phyloP scores from a whole-genome alignment of 768 basidiomycete genomes.

The Russula sp. region DNA sequence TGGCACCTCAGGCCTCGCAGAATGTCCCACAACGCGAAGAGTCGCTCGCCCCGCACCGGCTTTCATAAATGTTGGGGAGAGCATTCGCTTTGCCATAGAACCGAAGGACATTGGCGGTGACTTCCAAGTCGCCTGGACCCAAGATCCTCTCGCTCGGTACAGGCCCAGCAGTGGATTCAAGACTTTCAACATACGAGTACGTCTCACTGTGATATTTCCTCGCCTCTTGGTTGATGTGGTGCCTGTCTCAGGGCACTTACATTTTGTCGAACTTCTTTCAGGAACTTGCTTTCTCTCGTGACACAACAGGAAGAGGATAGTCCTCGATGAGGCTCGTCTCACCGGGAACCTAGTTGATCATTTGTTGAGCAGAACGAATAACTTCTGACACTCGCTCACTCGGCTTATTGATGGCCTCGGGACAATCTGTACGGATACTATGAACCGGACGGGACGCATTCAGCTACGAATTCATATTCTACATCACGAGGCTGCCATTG shows the following conservation, averaged over 20 bases:
- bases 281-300: constrained; percentile 93
- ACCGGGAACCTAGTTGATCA: constrained; percentile 98
- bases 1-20: constrained; percentile 66
- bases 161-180: constrained; percentile 96
- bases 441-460: constrained; percentile 87
- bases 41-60: constrained; percentile 70
- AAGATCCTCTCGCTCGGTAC: constrained; percentile 96
- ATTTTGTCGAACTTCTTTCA: constrained; percentile 99
- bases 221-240: constrained; percentile 10
- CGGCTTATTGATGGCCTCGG: constrained; percentile 96
- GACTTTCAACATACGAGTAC: constrained; percentile 88
- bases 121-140: constrained; percentile 95
- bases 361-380: constrained; percentile 92
- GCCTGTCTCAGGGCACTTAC: constrained; percentile 75
- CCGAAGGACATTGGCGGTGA: constrained; percentile 98
- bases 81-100: constrained; percentile 90
- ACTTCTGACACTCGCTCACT: constrained; percentile 98
- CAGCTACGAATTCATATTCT: constrained; percentile 95
- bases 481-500: constrained; percentile 82
- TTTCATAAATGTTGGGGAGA: constrained; percentile 98
- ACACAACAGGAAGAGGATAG: constrained; percentile 92
- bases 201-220: constrained; percentile 25
- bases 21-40: constrained; percentile 91
- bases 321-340: constrained; percentile 96
- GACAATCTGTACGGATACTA: constrained; percentile 96